phyloP scores from a whole-genome alignment of 441 rosid species.

The Pelargonium australe region DNA sequence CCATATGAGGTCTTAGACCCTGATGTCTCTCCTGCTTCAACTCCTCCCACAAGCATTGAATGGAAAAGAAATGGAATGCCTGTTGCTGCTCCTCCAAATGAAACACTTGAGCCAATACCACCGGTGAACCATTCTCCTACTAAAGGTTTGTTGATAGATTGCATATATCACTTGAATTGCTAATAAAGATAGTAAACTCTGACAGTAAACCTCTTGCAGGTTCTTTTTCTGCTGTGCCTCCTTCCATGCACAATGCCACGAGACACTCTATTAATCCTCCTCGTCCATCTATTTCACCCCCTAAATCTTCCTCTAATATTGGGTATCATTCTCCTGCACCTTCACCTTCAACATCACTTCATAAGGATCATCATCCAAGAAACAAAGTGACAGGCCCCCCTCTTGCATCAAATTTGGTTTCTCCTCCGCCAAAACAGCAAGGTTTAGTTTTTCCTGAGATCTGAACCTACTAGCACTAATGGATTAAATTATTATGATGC shows the following conservation, averaged over 20 bases:
- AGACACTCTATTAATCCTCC: constrained; percentile 27
- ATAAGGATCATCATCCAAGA: constrained; percentile 35
- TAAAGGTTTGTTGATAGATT: background rate
- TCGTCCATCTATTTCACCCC: constrained; percentile 30
- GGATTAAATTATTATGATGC: constrained; percentile 5
- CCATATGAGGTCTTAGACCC: constrained; percentile 36
- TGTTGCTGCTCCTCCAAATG: constrained; percentile 43
- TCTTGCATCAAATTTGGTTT: constrained; percentile 33
- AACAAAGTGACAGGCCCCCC: constrained; percentile 31
- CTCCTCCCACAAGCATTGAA: constrained; percentile 35
- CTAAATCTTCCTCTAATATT: constrained; percentile 24
- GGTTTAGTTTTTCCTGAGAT: constrained; percentile 31
- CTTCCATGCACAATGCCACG: constrained; percentile 30
- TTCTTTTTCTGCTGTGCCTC: constrained; percentile 45
- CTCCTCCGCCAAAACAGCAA: constrained; percentile 43
- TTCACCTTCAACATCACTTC: constrained; percentile 40
- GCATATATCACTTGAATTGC: constrained; percentile 8
- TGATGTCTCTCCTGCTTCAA: constrained; percentile 37
- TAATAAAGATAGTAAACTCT: background rate
- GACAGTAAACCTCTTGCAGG: constrained; percentile 20
- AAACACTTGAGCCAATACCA: constrained; percentile 39
- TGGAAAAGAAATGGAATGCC: constrained; percentile 39
- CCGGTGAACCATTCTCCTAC: constrained; percentile 37
- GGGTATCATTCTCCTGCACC: constrained; percentile 29
- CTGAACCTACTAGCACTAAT: constrained; percentile 4